Conservation (phyloP, 2,329 filamentous ascomycete species). For the Diaporthe aspalathi region DNA sequence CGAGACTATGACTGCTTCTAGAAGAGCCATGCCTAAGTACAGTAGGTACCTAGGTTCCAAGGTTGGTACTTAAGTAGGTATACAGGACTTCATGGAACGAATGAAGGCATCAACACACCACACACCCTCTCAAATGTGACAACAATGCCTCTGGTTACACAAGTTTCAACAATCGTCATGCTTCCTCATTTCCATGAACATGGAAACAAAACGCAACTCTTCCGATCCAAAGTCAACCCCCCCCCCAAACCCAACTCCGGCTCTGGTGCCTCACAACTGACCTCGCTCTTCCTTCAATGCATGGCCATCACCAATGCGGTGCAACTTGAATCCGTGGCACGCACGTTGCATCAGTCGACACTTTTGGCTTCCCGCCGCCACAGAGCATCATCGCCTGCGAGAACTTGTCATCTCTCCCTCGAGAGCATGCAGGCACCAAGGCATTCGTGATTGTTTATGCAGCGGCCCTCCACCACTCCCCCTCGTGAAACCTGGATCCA, state of each 20-base stretch:
- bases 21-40: conserved; percentile 8
- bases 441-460: conserved; percentile 18
- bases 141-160: conserved; percentile 29
- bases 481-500: conserved; percentile 15
- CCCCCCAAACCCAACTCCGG: background rate
- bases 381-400: background rate
- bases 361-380: conserved; percentile 11
- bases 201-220: background rate
- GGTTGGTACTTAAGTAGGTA: too few species aligned
- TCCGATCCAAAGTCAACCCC: background rate
- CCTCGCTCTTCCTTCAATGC: background rate
- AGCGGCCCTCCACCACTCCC: background rate
- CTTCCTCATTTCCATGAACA: background rate
- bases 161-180: conserved; percentile 23
- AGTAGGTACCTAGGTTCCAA: too few species aligned
- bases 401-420: background rate
- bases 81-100: background rate
- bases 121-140: background rate
- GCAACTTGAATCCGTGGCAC: conserved; percentile 11
- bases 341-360: conserved; percentile 23
- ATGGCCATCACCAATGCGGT: conserved; percentile 23
- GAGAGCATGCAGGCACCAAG: background rate
- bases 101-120: background rate
- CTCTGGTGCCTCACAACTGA: background rate
- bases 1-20: background rate